Evolutionary conservation across 257 asterid species (phyloP), one percentile per base, ranked within the genome.

Genomic region (Ocimum tenuiflorum): DNA sequence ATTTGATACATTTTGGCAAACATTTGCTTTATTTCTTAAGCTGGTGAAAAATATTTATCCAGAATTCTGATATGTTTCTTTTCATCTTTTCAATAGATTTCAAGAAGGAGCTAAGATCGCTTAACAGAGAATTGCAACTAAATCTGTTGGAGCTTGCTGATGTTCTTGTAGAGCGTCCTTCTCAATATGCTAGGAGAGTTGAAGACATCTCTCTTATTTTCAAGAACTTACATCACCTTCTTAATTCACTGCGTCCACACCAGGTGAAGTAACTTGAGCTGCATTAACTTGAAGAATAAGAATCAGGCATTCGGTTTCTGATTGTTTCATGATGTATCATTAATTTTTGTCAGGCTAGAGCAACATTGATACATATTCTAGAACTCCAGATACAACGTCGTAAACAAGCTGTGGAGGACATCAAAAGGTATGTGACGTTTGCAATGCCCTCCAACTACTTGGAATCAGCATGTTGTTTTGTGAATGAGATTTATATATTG

Each of bases 401-500:
- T 31, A 88, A 79, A 75, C 97, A 85, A 83, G 99, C 99, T 6
- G 94, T 94, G 60, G 99, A 94, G 78, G 99, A 94, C 80, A 94
- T 94, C 55, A 94, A 77, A 83, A 86, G 94, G 99, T 92, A 66
- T 57, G 61, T 9, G 56, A 50, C 68, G 60, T 55, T 70, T 17
- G 3, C 23, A 38, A 56, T 49, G 56, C 60, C 57, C 54, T 64
- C 9, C 11, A 56, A 54, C 10, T 45, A 64, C 39, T 66, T 63
- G 45, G 33, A 67, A 54, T 57, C 8, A 51, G 36, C 24, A n/a
- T 63, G 24, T 38, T 67, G 29, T 54, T 56, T 52, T 0, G 8
- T 19, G 60, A 67, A 17, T 47, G 50, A 11, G 67, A 11, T 39
- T 31, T 54, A 13, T 61, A 51, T 33, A 12, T 17, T 6, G 18